phyloP scores from a whole-genome alignment of 2,329 filamentous ascomycete species.

The Penicillium sclerotigenum region DNA sequence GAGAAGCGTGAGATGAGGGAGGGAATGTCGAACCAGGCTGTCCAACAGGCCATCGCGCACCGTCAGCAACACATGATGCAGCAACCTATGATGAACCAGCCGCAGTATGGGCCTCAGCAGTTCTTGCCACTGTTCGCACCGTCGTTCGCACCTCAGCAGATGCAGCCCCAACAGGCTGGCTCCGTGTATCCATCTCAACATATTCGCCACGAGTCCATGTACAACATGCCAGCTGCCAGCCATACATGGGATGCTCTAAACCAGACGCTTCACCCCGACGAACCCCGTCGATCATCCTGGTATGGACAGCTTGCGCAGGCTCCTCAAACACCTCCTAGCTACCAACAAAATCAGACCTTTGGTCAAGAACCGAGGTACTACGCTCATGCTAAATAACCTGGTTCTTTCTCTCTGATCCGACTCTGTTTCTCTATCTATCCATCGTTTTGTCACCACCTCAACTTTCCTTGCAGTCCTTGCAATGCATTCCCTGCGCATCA shows the following conservation, averaged over 20 bases:
- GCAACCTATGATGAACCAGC: constrained; percentile 46
- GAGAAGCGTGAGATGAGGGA: constrained; percentile 71
- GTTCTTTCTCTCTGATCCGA: not conserved
- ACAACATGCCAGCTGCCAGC: constrained; percentile 36
- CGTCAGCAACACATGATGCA: constrained; percentile 59
- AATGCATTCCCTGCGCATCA: constrained; percentile 1
- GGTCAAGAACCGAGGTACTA: constrained; percentile 28
- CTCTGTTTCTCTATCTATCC: not conserved
- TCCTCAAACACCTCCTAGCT: constrained; percentile 21
- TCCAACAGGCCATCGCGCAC: constrained; percentile 70
- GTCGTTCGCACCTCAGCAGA: not conserved
- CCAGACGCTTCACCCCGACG: constrained; percentile 30
- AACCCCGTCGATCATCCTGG: constrained; percentile 36
- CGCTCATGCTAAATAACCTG: constrained; percentile 16
- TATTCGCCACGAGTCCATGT: constrained; percentile 28
- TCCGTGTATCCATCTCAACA: constrained; percentile 21
- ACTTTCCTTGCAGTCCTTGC: not conserved
- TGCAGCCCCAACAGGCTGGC: constrained; percentile 12
- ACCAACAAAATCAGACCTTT: constrained; percentile 29
- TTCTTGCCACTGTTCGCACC: not conserved
- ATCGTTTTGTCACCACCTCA: not conserved
- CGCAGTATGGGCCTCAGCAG: constrained; percentile 23
- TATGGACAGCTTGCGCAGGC: constrained; percentile 29
- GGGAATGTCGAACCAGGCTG: constrained; percentile 65
- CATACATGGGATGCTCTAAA: constrained; percentile 39